Base-by-base conservation (phyloP, 2,329 filamentous ascomycete genomes). In the Talaromyces sp. region DNA sequence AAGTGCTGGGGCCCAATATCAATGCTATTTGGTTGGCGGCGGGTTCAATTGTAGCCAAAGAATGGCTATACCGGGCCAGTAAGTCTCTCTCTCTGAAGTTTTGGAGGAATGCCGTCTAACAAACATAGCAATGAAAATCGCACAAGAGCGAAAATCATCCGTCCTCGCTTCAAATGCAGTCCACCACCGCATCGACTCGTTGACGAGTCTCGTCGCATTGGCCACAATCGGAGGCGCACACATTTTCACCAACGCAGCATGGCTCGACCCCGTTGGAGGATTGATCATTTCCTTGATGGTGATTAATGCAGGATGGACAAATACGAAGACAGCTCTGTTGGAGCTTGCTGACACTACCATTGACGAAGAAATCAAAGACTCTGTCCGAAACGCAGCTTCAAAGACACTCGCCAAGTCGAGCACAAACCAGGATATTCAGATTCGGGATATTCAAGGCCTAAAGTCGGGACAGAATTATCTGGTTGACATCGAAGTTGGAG, bases 401-500 rank as follows among this genome's bases (percentile, higher is more conserved):
- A 86, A 85, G 70, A 87, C 85, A 3, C 78, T 95, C 22, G 79
- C 79, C 17, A 81, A 82, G 6, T 39, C 90, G 22, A 76, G 77
- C 61, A 80, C 85, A 60, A 82, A 86, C 58, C 80, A 85, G 57
- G 80, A 88, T 63, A 84, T 93, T 9, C 87, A 91, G 73, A 80
- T 97, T 54, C 86, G 90, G 52, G 90, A 91, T 52, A 86, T 98
- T 3, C 90, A 92, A 69, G 95, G 95, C 63, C 86, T 97, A 79
- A 99, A 99, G 80, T 95, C 92, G 3, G 95, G 95, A 35, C 95
- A 97, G 78, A 99, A 97, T 80, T 97, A 96, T 75, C 83, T 98
- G 35, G 89, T 98, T 71, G 95, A 98, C 71, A 78, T 99, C 8
- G 93, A 97, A 76, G 80, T 98, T 67, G 90, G 87, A 1, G 91